A percentile compares a stretch with the other conserved stretches of the same genome.
Evolutionary conservation across 352 stramenopile genomes (phyloP).

Genomic region (Pythium chondricola): DNA sequence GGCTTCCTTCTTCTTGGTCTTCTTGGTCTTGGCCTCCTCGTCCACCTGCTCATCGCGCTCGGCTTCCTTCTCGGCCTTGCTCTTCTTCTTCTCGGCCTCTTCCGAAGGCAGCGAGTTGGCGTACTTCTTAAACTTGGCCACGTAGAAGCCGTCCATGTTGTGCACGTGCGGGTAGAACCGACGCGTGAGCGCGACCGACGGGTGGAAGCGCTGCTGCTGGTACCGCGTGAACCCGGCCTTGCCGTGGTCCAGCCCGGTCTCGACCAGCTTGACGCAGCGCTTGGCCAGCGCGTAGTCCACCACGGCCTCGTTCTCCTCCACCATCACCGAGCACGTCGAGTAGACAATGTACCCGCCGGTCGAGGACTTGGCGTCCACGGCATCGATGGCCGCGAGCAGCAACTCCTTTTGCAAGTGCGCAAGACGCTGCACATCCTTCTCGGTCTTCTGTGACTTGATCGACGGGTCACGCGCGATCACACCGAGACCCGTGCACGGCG

Average conservation of each 20-base stretch:
- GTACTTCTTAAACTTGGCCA: slow-evolving; percentile 99
- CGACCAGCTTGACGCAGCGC: slow-evolving; percentile 97
- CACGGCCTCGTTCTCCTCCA: slow-evolving; percentile 95
- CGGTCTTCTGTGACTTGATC: slow-evolving; percentile 98
- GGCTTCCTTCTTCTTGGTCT: slow-evolving; percentile 67
- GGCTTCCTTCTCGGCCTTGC: slow-evolving; percentile 39
- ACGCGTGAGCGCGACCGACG: slow-evolving; percentile 91
- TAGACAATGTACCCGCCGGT: slow-evolving; percentile 98
- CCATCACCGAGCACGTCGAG: slow-evolving; percentile 96
- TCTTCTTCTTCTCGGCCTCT: slow-evolving; percentile 76
- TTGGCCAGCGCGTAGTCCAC: slow-evolving; percentile 99
- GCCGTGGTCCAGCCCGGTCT: slow-evolving; percentile 97
- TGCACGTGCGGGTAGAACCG: slow-evolving; percentile 99
- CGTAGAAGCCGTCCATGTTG: slow-evolving; percentile 99
- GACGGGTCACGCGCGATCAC: slow-evolving; percentile 98
- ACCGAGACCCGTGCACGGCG: slow-evolving; percentile 96
- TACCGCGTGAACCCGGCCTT: slow-evolving; percentile 90
- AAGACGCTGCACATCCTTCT: slow-evolving; percentile 86
- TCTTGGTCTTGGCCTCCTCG: slow-evolving; percentile 71
- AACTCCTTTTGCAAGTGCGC: slow-evolving; percentile 99
- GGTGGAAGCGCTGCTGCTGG: slow-evolving; percentile 98
- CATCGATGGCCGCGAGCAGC: slow-evolving; percentile 97
- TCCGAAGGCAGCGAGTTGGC: slow-evolving; percentile 88
- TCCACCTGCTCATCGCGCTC: slow-evolving; percentile 68
- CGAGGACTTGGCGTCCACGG: slow-evolving; percentile 94